Conservation (phyloP, 768 basidiomycete genomes). For the Mycena galopus region DNA sequence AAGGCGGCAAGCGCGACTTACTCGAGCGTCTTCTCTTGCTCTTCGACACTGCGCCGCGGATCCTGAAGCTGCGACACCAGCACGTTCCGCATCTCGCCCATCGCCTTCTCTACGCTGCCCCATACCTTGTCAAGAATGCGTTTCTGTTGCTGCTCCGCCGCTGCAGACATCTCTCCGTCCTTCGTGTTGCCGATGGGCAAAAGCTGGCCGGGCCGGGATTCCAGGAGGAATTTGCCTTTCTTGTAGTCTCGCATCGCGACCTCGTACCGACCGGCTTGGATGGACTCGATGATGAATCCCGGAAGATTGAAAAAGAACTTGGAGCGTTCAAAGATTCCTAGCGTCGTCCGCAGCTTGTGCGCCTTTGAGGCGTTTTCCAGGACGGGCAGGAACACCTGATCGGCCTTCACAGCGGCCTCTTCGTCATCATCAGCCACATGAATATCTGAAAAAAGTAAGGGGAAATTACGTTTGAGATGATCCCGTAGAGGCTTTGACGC, state of each 20-base stretch:
- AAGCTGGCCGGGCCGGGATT: conserved; percentile 89
- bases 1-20: conserved; percentile 51
- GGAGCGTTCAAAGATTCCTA: conserved; percentile 95
- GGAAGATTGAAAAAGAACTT: conserved; percentile 99
- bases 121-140: conserved; percentile 97
- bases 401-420: conserved; percentile 93
- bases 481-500: conserved; percentile 87
- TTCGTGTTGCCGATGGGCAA: conserved; percentile 76
- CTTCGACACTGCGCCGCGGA: conserved; percentile 83
- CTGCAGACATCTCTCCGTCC: conserved; percentile 62
- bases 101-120: conserved; percentile 94
- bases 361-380: conserved; percentile 96
- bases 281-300: conserved; percentile 88
- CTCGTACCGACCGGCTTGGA: conserved; percentile 94
- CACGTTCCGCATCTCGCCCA: conserved; percentile 88
- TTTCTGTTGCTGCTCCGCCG: conserved; percentile 84
- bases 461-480: conserved; percentile 81
- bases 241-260: conserved; percentile 97
- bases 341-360: conserved; percentile 90
- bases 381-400: conserved; percentile 96
- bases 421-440: conserved; percentile 1
- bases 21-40: conserved; percentile 98
- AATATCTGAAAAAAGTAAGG: conserved; percentile 2
- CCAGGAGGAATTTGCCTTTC: conserved; percentile 92
- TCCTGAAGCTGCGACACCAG: conserved; percentile 87